Percentiles rank a stretch among this genome's conserved stretches.
Conservation (phyloP, 73 alveolate species). For the Paraurostyla sp. region DNA sequence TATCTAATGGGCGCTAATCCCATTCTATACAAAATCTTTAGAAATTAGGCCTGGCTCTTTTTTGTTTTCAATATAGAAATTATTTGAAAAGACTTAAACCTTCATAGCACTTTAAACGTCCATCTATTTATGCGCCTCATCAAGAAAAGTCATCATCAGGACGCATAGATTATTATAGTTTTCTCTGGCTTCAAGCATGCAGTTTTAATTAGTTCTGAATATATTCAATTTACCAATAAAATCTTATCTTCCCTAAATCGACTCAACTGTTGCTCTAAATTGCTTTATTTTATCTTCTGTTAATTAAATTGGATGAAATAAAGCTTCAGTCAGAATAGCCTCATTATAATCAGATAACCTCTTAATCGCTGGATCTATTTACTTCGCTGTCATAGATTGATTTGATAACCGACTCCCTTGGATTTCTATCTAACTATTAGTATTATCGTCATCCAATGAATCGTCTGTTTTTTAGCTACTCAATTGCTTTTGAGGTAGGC, state of each 20-base stretch:
- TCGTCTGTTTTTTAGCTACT: slow-evolving; percentile 20
- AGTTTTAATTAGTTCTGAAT: neutral
- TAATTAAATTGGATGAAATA: neutral
- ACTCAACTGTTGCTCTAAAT: neutral
- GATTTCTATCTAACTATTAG: neutral
- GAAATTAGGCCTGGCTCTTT: neutral
- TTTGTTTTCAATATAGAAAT: slow-evolving; percentile 11
- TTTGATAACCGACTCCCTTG: neutral
- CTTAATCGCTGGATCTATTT: neutral
- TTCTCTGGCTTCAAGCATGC: neutral
- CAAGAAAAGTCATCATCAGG: slow-evolving; percentile 1
- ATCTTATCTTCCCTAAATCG: neutral
- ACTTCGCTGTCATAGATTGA: neutral
- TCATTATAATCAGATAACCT: slow-evolving; percentile 1
- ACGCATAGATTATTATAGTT: slow-evolving; percentile 23
- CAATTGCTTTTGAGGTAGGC: slow-evolving; percentile 7
- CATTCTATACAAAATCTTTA: neutral
- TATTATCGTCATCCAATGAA: neutral
- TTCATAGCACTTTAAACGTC: slow-evolving; percentile 54
- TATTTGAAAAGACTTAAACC: neutral
- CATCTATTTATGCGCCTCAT: neutral
- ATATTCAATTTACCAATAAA: neutral
- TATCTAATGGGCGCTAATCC: neutral
- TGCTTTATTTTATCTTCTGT: neutral
- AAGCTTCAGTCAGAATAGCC: neutral